phyloP scores from a whole-genome alignment of 2,329 filamentous ascomycete genomes.

The Conoideocrella luteorostrata region DNA sequence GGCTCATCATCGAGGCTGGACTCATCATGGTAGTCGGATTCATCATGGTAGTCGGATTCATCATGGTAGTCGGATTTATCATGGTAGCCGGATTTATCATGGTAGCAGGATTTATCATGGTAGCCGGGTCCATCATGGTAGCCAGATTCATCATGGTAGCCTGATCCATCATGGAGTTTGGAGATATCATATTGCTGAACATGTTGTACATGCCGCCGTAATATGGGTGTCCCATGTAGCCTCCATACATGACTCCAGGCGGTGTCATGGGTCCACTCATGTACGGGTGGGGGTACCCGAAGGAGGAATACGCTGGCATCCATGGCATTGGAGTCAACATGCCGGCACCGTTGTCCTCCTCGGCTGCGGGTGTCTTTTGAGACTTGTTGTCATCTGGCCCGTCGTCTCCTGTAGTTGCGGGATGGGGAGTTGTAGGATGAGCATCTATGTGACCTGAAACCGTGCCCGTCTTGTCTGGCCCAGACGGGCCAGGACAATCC shows the following conservation, averaged over 20 bases:
- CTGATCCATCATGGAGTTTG: too few species aligned
- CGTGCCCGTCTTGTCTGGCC: too few species aligned
- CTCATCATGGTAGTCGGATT: too few species aligned
- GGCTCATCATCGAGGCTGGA: slow-evolving; percentile 16
- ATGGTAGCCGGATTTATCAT: too few species aligned
- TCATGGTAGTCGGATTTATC: too few species aligned
- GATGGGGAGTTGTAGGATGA: too few species aligned
- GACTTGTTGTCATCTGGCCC: neutral
- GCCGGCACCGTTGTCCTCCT: neutral
- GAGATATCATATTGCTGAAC: slow-evolving; percentile 14
- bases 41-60: too few species aligned
- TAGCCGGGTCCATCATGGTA: too few species aligned
- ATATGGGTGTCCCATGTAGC: slow-evolving; percentile 15
- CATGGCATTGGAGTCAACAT: slow-evolving; percentile 12
- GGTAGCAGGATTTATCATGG: too few species aligned
- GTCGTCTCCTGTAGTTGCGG: slow-evolving; percentile 2
- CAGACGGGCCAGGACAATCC: too few species aligned
- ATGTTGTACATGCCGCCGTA: slow-evolving; percentile 16
- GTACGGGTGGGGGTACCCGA: slow-evolving; percentile 14
- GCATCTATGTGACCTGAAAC: too few species aligned
- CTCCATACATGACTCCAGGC: slow-evolving; percentile 14
- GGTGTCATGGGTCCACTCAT: slow-evolving; percentile 15
- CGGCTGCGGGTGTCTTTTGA: neutral
- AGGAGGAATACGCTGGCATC: slow-evolving; percentile 13
- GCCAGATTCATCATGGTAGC: too few species aligned